Base-by-base conservation (phyloP, 495 filamentous ascomycete species). In the Aspergillus bertholletiae region DNA sequence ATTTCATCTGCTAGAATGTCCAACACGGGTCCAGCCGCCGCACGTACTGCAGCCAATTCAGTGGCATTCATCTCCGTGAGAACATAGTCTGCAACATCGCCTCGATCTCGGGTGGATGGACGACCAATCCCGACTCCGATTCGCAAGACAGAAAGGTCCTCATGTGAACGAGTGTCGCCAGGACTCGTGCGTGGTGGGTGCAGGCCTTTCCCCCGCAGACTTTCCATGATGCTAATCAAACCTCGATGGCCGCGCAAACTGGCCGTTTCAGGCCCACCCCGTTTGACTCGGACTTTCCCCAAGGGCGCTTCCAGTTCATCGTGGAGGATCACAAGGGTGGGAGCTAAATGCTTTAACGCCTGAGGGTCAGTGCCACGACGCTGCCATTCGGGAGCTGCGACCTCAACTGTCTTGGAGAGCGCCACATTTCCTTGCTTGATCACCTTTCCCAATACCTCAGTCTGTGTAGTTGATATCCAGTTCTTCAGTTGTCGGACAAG, bases 301-400 rank as follows among this genome's bases (percentile, higher is more conserved):
- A 89, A 59, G 22, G 76, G 70, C 41, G 78, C 76, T 64, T 96
- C 90, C 8, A 96, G 69, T 63, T 96, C 91, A 62, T 96, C 91
- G 70, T 96, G 89, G 24, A 96, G 72, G 2, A 96, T 70, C 3
- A 95, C 82, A 15, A 96, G 71, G 0, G 74, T 74, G 22, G 76
- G 72, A 12, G 55, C 49, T 57, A 64, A 52, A 18, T 56, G 58
- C 30, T 67, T 69, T 17, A 44, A 49, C 20, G 68, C 41, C 23
- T 5, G 7, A 2, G 46, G 54, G 35, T 57, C 54, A 23, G 48
- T 23, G 27, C 54, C 53, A 13, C 54, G 49, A 35, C 37, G 49
- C 18, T 53, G 45, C 53, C 50, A 56, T 30, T 55, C 49, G 21
- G 28, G 2, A n/a, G 28, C 34, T 3, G 39, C 18, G 22, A 22